A percentile compares a stretch with the other conserved stretches of the same genome.
phyloP scores from a whole-genome alignment of 2,329 filamentous ascomycete genomes.

The Thermoascus crustaceus region DNA sequence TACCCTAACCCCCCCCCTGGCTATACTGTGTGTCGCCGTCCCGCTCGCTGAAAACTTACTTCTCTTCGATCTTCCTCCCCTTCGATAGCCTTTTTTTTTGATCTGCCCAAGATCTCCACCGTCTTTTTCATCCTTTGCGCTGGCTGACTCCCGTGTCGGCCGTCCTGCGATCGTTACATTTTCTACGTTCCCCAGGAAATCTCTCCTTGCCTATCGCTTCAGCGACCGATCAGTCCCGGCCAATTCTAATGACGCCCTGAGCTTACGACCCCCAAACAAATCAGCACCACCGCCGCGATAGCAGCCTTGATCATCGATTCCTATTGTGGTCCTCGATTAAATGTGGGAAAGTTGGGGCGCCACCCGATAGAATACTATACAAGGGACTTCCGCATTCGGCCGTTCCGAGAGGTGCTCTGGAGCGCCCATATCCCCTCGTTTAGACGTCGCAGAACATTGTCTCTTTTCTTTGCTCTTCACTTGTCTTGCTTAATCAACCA shows the following conservation, averaged over 20 bases:
- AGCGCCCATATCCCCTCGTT: constrained; percentile 18
- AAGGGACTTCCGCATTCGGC: constrained; percentile 27
- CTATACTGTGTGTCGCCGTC: constrained; percentile 28
- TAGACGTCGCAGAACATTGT: constrained; percentile 2
- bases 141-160: neutral
- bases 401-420: constrained; percentile 25
- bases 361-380: constrained; percentile 3
- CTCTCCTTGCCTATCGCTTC: neutral
- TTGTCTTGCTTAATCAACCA: constrained; percentile 8
- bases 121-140: constrained; percentile 9
- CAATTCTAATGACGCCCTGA: neutral
- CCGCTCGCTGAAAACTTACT: constrained; percentile 20
- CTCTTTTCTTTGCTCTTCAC: constrained; percentile 1
- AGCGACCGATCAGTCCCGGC: neutral
- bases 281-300: neutral
- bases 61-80: constrained; percentile 6
- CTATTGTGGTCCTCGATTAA: neutral
- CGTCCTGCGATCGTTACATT: constrained; percentile 3
- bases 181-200: neutral
- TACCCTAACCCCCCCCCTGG: constrained; percentile 9
- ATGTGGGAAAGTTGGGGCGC: neutral
- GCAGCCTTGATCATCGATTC: neutral
- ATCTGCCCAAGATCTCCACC: constrained; percentile 6
- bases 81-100: constrained; percentile 11
- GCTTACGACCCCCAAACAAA: neutral